A percentile compares a stretch with the other conserved stretches of the same genome.
Conservation (phyloP, 768 basidiomycete species). For the Suillus alpinus region DNA sequence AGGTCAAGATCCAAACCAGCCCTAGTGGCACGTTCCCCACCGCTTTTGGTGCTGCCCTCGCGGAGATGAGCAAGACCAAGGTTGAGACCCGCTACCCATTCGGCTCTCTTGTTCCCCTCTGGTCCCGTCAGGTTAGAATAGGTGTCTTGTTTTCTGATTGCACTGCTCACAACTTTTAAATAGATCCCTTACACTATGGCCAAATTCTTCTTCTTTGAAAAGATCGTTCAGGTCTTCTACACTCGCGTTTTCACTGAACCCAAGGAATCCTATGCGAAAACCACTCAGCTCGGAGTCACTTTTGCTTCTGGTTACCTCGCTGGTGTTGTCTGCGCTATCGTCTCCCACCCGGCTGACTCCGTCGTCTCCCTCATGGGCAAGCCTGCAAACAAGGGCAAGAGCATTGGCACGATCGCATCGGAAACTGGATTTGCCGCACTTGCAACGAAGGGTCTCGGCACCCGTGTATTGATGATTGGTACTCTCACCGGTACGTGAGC, state of each 20-base stretch:
- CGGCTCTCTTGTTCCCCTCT: conserved; percentile 80
- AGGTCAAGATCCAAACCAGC: conserved; percentile 88
- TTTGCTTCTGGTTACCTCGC: conserved; percentile 91
- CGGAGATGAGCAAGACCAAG: conserved; percentile 63
- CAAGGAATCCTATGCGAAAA: conserved; percentile 75
- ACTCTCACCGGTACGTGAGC: conserved; percentile 41
- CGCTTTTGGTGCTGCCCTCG: conserved; percentile 66
- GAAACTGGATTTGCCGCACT: conserved; percentile 67
- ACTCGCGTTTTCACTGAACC: conserved; percentile 80
- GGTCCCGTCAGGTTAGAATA: conserved; percentile 77
- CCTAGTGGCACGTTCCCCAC: conserved; percentile 74
- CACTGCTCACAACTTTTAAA: not conserved
- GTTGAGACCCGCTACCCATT: conserved; percentile 80
- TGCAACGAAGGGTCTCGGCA: conserved; percentile 84
- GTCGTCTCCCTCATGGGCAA: conserved; percentile 94
- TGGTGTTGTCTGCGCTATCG: conserved; percentile 93
- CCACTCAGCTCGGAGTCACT: conserved; percentile 85
- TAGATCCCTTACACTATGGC: conserved; percentile 99
- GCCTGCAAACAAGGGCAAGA: conserved; percentile 80
- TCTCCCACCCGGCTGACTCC: conserved; percentile 95
- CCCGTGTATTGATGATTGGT: conserved; percentile 84
- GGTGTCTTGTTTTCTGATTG: not conserved
- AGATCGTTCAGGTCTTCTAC: conserved; percentile 84
- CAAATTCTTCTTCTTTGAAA: conserved; percentile 97
- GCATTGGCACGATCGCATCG: conserved; percentile 61